Base-by-base conservation (phyloP, 345 rosid genomes). In the Eucalyptus erythrocorys region DNA sequence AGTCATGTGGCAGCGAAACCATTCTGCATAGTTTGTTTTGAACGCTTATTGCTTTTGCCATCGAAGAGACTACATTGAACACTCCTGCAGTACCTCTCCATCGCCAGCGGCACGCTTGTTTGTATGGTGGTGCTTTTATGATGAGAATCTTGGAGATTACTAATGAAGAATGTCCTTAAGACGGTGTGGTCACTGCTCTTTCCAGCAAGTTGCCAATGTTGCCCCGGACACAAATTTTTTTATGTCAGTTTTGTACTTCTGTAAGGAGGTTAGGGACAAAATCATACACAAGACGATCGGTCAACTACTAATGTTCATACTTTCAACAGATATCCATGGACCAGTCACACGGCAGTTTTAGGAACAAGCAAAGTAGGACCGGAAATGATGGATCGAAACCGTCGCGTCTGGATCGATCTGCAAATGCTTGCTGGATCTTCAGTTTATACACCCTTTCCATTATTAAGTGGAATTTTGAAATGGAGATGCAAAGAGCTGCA, bases 361-460 rank as follows among this genome's bases (percentile, higher is more conserved):
- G 7, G 24, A 17, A 68, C 81, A 8, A 34, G 76, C 37, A 64
- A n/a, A 4, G 32, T n/a, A 7, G 76, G 76, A 64, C 37, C 3
- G 1, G 76, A 34, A 68, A 71, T 71, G 45, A 37, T 71, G 1
- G 82, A 71, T 71, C 14, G 0, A 21, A n/a, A 19, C 27, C 81
- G 1, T 3, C 21, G 2, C 14, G 1, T 37, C 14, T 6, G 6
- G 13, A 10, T 37, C 14, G 4, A 5, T 37, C 1, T 19, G 45
- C 27, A 10, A 5, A 37, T 37, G 45, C 82, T 71, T 71, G 27
- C 22, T 10, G 14, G 82, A 21, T 71, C 45, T 8, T 71, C 7
- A 21, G 27, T 42, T 19, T 71, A 2, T 10, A 37, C 45, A 5
- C 14, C 13, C 13, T 71, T 37, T 12, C 4, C 82, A 37, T 37